Conservation (phyloP, 2,329 filamentous ascomycete species). For the Trichoderma sp. region DNA sequence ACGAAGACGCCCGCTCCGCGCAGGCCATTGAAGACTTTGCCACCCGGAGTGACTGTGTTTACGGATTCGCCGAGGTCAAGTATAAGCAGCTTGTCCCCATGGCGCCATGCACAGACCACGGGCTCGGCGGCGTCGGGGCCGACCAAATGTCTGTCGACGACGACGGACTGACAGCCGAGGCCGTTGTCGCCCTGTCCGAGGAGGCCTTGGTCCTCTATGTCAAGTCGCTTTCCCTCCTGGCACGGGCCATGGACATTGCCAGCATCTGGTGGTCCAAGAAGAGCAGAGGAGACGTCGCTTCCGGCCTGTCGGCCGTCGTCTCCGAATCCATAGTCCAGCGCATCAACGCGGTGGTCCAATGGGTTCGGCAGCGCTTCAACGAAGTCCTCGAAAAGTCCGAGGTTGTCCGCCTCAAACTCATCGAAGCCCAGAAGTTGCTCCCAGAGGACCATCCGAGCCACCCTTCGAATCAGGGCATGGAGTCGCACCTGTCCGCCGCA, state of each 20-base stretch:
- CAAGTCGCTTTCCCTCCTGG: conserved; percentile 85
- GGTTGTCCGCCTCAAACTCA: conserved; percentile 83
- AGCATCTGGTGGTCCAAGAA: conserved; percentile 88
- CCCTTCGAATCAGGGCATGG: conserved; percentile 71
- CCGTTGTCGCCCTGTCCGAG: conserved; percentile 83
- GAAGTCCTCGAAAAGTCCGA: conserved; percentile 97
- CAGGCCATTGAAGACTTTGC: conserved; percentile 89
- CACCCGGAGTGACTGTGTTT: conserved; percentile 92
- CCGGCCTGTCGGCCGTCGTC: conserved; percentile 44
- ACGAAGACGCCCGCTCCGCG: conserved; percentile 79
- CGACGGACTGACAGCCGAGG: conserved; percentile 81
- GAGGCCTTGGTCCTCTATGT: conserved; percentile 95
- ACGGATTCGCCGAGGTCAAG: conserved; percentile 97
- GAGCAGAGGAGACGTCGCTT: conserved; percentile 63
- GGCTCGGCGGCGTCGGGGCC: conserved; percentile 62
- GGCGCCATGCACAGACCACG: conserved; percentile 74
- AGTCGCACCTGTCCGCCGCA: conserved; percentile 58
- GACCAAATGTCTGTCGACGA: conserved; percentile 62
- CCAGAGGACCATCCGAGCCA: conserved; percentile 85
- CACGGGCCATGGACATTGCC: conserved; percentile 94
- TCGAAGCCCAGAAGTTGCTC: conserved; percentile 81
- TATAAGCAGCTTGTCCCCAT: conserved; percentile 95
- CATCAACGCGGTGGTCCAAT: conserved; percentile 93
- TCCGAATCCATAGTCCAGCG: conserved; percentile 62
- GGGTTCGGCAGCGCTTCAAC: conserved; percentile 92